Evolutionary conservation across 202 grass and related monocot genomes (phyloP), one percentile per base, ranked within the genome.

Genomic region (Saccharum hybrid): DNA sequence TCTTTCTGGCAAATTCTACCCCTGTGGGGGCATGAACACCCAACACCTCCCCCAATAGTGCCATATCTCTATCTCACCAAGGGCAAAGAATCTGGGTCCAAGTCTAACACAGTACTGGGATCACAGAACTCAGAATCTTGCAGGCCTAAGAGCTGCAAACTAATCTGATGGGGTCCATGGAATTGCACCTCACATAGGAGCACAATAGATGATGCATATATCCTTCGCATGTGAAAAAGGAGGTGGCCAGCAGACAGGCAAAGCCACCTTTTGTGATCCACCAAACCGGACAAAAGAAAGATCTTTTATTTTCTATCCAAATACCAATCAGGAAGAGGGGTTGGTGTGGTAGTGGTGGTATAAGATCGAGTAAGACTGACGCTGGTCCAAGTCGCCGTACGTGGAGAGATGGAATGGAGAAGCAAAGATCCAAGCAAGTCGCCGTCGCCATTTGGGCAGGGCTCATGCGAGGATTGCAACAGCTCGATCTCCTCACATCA

Each of bases 331-430:
- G 39, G 45, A 60, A 28, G 8, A 66, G 11, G 33, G 51, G 62
- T 51, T 69, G 71, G 28, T 69, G 76, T 7, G 71, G 10, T 0
- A 39, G 70, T 10, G 71, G 14, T 2, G 62, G 48, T 68, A 10
- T 23, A 31, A 19, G 48, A 51, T 59, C 19, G 8, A 57, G n/a
- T 8, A 38, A 18, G 48, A 81, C 46, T 22, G 4, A 57, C 42
- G 80, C 59, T 4, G 49, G 74, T 88, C 84, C 86, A 80, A 74
- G 70, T 84, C 75, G 39, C 62, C 76, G 48, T 72, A 28, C 21
- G 22, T 42, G 23, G 19, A 71, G 86, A 40, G 37, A 59, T 5
- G 84, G 34, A 18, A 66, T 9, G 59, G 54, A 21, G 54, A 19
- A 3, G 7, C 16, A 65, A 65, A 73, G 42, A 16, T n/a, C 48